phyloP scores from a whole-genome alignment of 108 stramenopile genomes.

The Cyclotella cryptica region DNA sequence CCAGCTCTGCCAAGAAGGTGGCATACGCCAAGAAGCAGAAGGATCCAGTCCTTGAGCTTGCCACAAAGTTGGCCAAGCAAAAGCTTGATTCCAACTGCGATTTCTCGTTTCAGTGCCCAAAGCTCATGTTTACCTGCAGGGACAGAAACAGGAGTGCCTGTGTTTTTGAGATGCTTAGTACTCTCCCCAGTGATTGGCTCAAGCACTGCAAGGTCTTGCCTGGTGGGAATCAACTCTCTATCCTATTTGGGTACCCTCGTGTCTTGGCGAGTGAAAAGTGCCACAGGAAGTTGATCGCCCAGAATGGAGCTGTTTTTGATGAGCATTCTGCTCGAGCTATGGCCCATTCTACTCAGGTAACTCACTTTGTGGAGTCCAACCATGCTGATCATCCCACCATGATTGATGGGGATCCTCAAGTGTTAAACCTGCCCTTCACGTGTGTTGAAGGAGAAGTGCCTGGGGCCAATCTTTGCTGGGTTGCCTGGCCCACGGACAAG shows the following conservation, averaged over 20 bases:
- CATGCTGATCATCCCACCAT: not conserved
- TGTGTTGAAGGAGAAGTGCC: no score
- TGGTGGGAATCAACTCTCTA: not conserved
- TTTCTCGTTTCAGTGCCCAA: not conserved
- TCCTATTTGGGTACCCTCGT: not conserved
- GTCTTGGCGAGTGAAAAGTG: constrained; percentile 1
- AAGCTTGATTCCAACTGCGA: not conserved
- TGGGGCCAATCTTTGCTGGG: no score
- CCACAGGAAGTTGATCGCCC: not conserved
- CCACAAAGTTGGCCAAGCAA: not conserved
- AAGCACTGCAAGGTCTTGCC: constrained; percentile 2
- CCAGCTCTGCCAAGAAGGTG: not conserved
- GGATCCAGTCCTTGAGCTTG: constrained; percentile 4
- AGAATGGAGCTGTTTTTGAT: not conserved
- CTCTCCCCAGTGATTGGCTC: not conserved
- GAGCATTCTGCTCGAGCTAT: not conserved
- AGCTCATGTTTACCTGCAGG: constrained; percentile 8
- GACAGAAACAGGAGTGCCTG: not conserved
- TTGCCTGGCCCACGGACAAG: no score
- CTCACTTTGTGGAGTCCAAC: not conserved
- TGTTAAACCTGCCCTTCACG: no score
- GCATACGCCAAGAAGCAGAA: not conserved
- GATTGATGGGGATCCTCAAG: not conserved
- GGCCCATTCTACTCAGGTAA: not conserved
- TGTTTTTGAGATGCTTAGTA: not conserved